Evolutionary conservation across 768 basidiomycete genomes (phyloP).

Genomic region (Austroboletus festivus): DNA sequence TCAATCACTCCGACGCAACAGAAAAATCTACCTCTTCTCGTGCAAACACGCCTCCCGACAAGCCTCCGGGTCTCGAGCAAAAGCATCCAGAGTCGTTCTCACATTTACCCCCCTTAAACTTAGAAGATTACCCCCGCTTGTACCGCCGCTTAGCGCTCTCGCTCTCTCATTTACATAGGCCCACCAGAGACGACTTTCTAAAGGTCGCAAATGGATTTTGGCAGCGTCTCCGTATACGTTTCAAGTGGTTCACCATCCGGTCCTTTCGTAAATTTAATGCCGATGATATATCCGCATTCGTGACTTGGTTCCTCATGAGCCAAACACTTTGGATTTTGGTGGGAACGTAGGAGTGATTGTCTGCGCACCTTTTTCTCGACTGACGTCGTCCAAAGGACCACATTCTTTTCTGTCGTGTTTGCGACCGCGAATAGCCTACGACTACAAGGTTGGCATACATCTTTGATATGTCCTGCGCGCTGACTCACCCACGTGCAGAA

Average conservation of each 20-base stretch:
- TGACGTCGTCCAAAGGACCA: slow-evolving; percentile 55
- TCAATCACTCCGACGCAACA: slow-evolving; percentile 16
- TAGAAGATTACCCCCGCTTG: slow-evolving; percentile 76
- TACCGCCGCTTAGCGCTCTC: slow-evolving; percentile 76
- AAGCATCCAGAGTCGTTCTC: slow-evolving; percentile 8
- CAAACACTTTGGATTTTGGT: slow-evolving; percentile 95
- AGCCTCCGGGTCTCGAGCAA: slow-evolving; percentile 4
- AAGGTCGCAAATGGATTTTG: slow-evolving; percentile 86
- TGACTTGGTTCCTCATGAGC: slow-evolving; percentile 94
- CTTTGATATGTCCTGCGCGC: not conserved
- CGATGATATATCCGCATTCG: slow-evolving; percentile 95
- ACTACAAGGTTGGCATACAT: slow-evolving; percentile 60
- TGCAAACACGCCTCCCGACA: slow-evolving; percentile 4
- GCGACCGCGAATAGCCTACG: slow-evolving; percentile 84
- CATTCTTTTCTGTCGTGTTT: slow-evolving; percentile 93
- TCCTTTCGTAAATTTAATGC: slow-evolving; percentile 94
- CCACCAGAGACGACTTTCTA: slow-evolving; percentile 87
- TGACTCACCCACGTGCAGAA: slow-evolving; percentile 41
- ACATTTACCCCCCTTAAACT: slow-evolving; percentile 33
- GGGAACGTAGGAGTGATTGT: slow-evolving; percentile 47
- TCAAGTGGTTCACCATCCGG: slow-evolving; percentile 96
- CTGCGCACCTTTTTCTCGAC: not conserved
- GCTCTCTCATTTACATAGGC: slow-evolving; percentile 72
- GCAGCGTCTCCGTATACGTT: slow-evolving; percentile 84
- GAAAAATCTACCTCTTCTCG: not conserved